Conservation (phyloP, 257 asterid genomes). For the Linaria vulgaris region DNA sequence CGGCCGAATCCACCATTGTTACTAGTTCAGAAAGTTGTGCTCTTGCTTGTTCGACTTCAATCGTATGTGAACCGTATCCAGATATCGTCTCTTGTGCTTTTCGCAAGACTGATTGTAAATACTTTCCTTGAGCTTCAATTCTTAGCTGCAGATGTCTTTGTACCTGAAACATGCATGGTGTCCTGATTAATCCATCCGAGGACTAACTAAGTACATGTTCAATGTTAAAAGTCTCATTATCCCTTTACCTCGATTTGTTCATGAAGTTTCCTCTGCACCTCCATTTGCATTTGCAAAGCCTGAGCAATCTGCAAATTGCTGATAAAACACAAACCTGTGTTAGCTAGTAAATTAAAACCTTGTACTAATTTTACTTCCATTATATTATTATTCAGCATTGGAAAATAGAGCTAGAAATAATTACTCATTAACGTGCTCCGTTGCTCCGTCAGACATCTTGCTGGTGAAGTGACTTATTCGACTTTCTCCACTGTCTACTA, state of each 20-base stretch:
- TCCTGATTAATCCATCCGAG: no score
- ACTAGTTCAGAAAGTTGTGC: constrained; percentile 71
- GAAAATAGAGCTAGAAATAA: constrained; percentile 11
- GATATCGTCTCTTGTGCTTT: constrained; percentile 84
- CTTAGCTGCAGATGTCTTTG: constrained; percentile 81
- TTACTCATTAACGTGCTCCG: constrained; percentile 68
- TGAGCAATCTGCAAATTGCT: constrained; percentile 53
- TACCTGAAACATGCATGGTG: no score
- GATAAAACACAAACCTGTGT: constrained; percentile 23
- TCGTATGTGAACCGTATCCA: constrained; percentile 53
- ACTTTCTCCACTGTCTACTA: constrained; percentile 49
- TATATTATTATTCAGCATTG: constrained; percentile 2
- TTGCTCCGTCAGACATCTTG: constrained; percentile 46
- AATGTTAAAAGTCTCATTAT: no score
- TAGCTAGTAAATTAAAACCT: constrained; percentile 10
- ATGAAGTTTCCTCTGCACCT: constrained; percentile 81
- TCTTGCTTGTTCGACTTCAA: constrained; percentile 62
- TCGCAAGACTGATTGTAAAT: constrained; percentile 74
- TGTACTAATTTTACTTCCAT: not conserved
- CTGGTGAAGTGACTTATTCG: constrained; percentile 31
- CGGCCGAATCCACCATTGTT: constrained; percentile 69
- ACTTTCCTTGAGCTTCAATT: constrained; percentile 94
- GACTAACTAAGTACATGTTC: no score
- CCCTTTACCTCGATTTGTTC: constrained; percentile 81
- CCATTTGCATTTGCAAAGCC: constrained; percentile 86